These are phyloP conservation scores for Penicillium nordicum DNA, from an alignment of 2,329 filamentous ascomycete species.

Conservation along the genomic window DNA sequence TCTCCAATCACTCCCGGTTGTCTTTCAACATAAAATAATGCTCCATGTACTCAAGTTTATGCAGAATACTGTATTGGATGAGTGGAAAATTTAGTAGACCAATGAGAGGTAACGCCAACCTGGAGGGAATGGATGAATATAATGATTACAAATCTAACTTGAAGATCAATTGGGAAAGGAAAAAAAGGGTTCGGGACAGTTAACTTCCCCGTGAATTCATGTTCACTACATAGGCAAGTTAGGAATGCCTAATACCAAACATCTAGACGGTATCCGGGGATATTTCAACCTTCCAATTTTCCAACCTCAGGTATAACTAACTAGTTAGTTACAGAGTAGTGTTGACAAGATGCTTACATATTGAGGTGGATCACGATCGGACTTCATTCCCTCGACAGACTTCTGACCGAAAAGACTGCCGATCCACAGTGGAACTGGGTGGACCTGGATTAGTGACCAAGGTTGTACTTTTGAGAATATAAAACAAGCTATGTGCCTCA, in stretches of 20 bases:
- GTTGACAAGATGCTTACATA: not conserved
- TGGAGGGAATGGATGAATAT: not conserved
- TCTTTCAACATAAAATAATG: too few species aligned
- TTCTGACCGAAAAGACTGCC: not conserved
- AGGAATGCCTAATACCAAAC: not conserved
- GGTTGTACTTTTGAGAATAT: not conserved
- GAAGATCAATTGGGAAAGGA: not conserved
- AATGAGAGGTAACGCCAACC: too few species aligned
- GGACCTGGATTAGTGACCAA: not conserved
- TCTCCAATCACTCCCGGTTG: too few species aligned
- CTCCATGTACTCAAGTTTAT: too few species aligned
- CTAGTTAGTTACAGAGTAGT: too few species aligned
- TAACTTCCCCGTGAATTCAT: not conserved
- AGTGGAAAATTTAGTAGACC: too few species aligned
- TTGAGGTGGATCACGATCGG: not conserved
- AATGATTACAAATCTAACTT: not conserved
- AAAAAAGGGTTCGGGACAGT: not conserved
- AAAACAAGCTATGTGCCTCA: not conserved
- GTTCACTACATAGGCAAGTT: not conserved
- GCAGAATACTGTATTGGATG: too few species aligned
- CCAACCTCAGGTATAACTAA: not conserved
- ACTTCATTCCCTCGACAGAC: not conserved
- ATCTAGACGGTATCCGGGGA: not conserved
- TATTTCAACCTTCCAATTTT: not conserved
- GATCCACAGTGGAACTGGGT: not conserved